phyloP scores from a whole-genome alignment of 805 yeast species.

The Metschnikowia continentalis region DNA sequence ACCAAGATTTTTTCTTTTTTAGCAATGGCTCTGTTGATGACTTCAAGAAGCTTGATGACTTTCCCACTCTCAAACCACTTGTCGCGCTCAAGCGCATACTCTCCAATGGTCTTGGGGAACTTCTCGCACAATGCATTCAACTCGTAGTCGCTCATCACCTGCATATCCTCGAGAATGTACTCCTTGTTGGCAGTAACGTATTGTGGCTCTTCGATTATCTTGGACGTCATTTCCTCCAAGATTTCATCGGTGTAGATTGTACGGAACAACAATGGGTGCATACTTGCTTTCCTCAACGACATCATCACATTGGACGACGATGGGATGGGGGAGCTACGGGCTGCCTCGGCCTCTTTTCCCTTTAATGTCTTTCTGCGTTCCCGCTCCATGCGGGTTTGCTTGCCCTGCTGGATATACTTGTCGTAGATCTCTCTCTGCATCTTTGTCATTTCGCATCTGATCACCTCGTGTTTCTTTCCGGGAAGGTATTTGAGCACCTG shows the following conservation, averaged over 20 bases:
- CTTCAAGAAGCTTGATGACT: constrained; percentile 48
- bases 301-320: constrained; percentile 70
- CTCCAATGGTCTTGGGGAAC: constrained; percentile 62
- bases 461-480: constrained; percentile 59
- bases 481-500: constrained; percentile 92
- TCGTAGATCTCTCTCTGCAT: constrained; percentile 59
- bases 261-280: constrained; percentile 88
- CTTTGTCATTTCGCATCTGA: constrained; percentile 58
- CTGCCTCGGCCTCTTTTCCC: constrained; percentile 32
- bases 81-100: constrained; percentile 49
- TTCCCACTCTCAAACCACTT: constrained; percentile 73
- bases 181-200: constrained; percentile 73
- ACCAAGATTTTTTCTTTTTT: constrained; percentile 69
- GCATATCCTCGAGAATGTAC: constrained; percentile 90
- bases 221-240: constrained; percentile 65
- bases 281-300: constrained; percentile 86
- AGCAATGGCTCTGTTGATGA: constrained; percentile 54
- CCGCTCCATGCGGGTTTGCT: constrained; percentile 38
- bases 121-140: constrained; percentile 67
- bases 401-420: constrained; percentile 47
- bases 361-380: constrained; percentile 38
- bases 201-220: constrained; percentile 75
- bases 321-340: constrained; percentile 31
- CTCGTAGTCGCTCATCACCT: constrained; percentile 90
- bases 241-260: constrained; percentile 51